A percentile compares a stretch with the other conserved stretches of the same genome.
Evolutionary conservation across 176 grass and related monocot genomes (phyloP).

Genomic region (Alopecurus myosuroides): DNA sequence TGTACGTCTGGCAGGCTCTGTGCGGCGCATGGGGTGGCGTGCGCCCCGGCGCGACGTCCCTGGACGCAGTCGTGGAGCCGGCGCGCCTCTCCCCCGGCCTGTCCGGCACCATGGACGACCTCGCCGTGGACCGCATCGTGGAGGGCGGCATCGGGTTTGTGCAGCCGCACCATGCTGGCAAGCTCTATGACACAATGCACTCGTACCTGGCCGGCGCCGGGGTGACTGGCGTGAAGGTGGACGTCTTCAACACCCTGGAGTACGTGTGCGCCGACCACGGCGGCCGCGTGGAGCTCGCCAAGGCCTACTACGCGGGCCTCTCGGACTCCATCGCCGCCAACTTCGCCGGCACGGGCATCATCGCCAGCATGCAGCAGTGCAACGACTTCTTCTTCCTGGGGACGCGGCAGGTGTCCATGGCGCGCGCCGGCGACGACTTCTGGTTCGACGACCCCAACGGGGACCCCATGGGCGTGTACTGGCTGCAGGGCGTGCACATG

Average conservation of each 20-base stretch:
- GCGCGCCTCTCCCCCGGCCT: conserved; percentile 22
- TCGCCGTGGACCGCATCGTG: conserved; percentile 56
- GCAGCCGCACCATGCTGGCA: conserved; percentile 13
- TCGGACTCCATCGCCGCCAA: conserved; percentile 39
- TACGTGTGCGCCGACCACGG: conserved; percentile 52
- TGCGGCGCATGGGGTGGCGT: conserved; percentile 68
- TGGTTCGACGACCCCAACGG: conserved; percentile 69
- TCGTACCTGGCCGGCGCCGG: conserved; percentile 49
- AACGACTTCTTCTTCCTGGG: conserved; percentile 61
- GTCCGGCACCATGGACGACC: conserved; percentile 52
- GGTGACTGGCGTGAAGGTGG: conserved; percentile 73
- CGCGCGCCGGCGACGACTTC: conserved; percentile 51
- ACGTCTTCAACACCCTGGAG: conserved; percentile 56
- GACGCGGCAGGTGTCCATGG: no score
- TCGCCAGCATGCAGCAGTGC: conserved; percentile 94
- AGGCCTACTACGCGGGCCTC: conserved; percentile 52
- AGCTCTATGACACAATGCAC: conserved; percentile 52
- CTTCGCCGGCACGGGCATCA: conserved; percentile 52
- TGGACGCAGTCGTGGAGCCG: not conserved
- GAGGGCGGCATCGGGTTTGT: conserved; percentile 52
- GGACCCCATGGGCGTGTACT: conserved; percentile 54
- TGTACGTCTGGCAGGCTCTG: conserved; percentile 70
- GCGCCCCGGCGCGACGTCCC: conserved; percentile 21
- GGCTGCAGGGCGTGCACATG: conserved; percentile 80
- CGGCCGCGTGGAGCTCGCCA: not conserved